Base-by-base conservation (phyloP, 2,329 filamentous ascomycete genomes). In the Plenodomus biglobosus region DNA sequence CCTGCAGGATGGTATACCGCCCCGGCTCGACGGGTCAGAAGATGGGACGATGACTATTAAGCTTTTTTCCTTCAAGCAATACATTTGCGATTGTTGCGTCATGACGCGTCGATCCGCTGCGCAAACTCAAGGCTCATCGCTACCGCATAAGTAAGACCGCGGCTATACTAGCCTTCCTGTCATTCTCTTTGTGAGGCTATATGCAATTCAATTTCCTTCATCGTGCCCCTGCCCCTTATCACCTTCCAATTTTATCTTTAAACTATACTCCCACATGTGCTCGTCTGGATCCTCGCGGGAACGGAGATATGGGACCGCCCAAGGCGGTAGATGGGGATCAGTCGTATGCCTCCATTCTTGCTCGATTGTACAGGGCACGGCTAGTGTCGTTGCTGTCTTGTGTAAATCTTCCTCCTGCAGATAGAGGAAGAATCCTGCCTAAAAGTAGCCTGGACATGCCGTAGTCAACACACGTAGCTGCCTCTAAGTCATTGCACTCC, bases 341-440 rank as follows among this genome's bases (percentile, higher is more conserved):
- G 61, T 62, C 19, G 53, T 56, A 60, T 65, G 59, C 46, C 55
- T 51, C 61, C 50, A 62, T 49, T 58, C 56, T 63, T 53, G 58
- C 54, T 64, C 58, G 49, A 62, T 60, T 44, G 37, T 27, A 51
- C 47, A 45, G 44, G 49, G 52, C 54, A 46, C 42, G 39, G 55
- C 46, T 43, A 43, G 20, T 45, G 51, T 56, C 30, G 19, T 52
- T 16, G 45, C 44, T 48, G n/a, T 46, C 36, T 34, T 42, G 37
- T 58, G 22, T 24, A 10, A 24, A 24, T 24, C 22, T 24, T 24
- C 22, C 22, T 24, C 22, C 10, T 5, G 5, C 10, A 24, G 22
- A 24, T 24, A 10, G 10, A 24, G 10, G 22, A 24, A 10, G 22
- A 24, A 24, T n/a, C n/a, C n/a, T n/a, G n/a, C n/a, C n/a, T n/a